Evolutionary conservation across 768 basidiomycete species (phyloP).

Genomic region (Pleurotus platypus): DNA sequence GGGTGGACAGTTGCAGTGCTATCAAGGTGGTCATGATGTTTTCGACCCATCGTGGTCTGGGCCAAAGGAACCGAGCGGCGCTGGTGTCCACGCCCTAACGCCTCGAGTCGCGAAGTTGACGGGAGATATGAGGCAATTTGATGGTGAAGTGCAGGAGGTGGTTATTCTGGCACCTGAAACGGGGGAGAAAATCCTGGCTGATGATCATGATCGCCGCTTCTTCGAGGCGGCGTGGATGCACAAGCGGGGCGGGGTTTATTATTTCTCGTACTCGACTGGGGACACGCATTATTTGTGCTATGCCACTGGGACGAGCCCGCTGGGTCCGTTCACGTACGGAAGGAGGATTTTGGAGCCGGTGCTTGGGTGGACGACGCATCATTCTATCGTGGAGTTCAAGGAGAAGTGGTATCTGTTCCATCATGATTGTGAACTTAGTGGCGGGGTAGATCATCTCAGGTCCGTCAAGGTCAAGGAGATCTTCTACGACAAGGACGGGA

Average conservation of each 20-base stretch:
- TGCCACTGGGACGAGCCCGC: conserved; percentile 14
- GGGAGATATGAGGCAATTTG: conserved; percentile 17
- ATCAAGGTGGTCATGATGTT: conserved; percentile 11
- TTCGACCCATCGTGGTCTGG: conserved; percentile 4
- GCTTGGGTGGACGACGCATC: conserved; percentile 20
- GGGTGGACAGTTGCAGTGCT: conserved; percentile 21
- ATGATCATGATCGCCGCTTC: conserved; percentile 19
- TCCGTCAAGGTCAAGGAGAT: conserved; percentile 18
- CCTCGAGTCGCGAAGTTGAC: conserved; percentile 16
- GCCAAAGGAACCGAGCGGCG: conserved; percentile 12
- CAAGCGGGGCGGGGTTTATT: conserved; percentile 16
- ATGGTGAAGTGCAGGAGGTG: conserved; percentile 11
- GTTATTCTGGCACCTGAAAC: conserved; percentile 16
- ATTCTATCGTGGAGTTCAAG: conserved; percentile 18
- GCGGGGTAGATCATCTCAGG: conserved; percentile 16
- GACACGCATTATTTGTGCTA: conserved; percentile 20
- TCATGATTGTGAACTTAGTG: conserved; percentile 17
- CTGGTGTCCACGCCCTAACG: conserved; percentile 11
- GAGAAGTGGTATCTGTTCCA: conserved; percentile 17
- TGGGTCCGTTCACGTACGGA: conserved; percentile 18
- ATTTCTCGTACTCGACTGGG: conserved; percentile 20
- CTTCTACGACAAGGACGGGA: conserved; percentile 15
- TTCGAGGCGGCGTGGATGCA: conserved; percentile 22
- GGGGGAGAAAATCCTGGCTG: conserved; percentile 13
- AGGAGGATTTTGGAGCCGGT: conserved; percentile 20